phyloP scores from a whole-genome alignment of 2,329 filamentous ascomycete species.

The Fusarium scirpi region DNA sequence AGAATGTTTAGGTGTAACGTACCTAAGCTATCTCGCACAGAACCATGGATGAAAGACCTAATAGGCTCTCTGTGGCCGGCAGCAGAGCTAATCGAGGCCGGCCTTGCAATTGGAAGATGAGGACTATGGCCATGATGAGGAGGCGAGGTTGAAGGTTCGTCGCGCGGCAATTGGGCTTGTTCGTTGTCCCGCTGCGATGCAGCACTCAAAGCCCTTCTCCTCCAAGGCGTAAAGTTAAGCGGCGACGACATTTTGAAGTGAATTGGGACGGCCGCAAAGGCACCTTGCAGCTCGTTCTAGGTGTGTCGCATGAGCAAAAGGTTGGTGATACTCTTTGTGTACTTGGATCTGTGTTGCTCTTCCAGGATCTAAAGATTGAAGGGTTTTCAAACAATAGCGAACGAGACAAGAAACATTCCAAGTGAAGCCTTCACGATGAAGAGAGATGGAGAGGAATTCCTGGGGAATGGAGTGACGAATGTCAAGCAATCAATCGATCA shows the following conservation, averaged over 20 bases:
- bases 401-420: slow-evolving; percentile 41
- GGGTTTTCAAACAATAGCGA: slow-evolving; percentile 27
- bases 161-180: slow-evolving; percentile 40
- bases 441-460: slow-evolving; percentile 35
- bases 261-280: slow-evolving; percentile 27
- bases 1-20: slow-evolving; percentile 40
- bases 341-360: slow-evolving; percentile 1
- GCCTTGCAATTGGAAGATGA: slow-evolving; percentile 49
- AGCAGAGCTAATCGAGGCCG: slow-evolving; percentile 54
- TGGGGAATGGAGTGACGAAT: slow-evolving; percentile 47
- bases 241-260: slow-evolving; percentile 59
- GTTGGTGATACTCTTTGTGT: background rate
- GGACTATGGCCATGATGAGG: slow-evolving; percentile 25
- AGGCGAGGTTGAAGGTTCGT: slow-evolving; percentile 47
- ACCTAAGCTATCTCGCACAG: slow-evolving; percentile 71
- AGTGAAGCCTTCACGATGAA: slow-evolving; percentile 28
- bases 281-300: slow-evolving; percentile 37
- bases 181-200: slow-evolving; percentile 49
- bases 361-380: slow-evolving; percentile 5
- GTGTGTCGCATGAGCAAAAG: slow-evolving; percentile 38
- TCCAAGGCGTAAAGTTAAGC: slow-evolving; percentile 63
- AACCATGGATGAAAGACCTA: slow-evolving; percentile 77
- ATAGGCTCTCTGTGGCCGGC: slow-evolving; percentile 71
- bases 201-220: slow-evolving; percentile 57
- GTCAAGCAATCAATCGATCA: slow-evolving; percentile 13